Conservation (phyloP, 257 asterid genomes). For the Petunia axillaris region DNA sequence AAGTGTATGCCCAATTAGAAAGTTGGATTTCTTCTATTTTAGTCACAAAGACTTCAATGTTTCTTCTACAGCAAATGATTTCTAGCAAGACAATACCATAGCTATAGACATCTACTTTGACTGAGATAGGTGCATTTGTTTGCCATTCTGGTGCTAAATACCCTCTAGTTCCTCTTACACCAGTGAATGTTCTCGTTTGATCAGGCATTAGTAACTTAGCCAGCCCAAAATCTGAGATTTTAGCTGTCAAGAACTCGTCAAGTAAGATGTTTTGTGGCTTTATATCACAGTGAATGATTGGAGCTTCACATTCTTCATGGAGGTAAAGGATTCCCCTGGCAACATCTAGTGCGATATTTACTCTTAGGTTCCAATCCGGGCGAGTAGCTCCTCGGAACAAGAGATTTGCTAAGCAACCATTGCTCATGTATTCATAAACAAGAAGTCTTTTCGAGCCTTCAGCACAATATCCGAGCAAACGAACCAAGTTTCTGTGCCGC, state of each 20-base stretch:
- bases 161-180: slow-evolving; percentile 37
- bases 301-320: slow-evolving; percentile 40
- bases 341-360: slow-evolving; percentile 33
- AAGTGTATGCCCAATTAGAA: slow-evolving; percentile 33
- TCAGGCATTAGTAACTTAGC: slow-evolving; percentile 38
- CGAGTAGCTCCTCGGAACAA: slow-evolving; percentile 23
- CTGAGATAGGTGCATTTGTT: slow-evolving; percentile 25
- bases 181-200: slow-evolving; percentile 39
- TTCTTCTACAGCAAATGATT: slow-evolving; percentile 34
- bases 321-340: slow-evolving; percentile 39
- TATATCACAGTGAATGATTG: slow-evolving; percentile 38
- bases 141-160: slow-evolving; percentile 42
- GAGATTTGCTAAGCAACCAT: slow-evolving; percentile 34
- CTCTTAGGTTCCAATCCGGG: slow-evolving; percentile 29
- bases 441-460: slow-evolving; percentile 34
- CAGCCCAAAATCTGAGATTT: slow-evolving; percentile 37
- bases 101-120: slow-evolving; percentile 39
- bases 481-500: slow-evolving; percentile 37
- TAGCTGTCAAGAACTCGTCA: slow-evolving; percentile 32
- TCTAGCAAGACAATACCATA: slow-evolving; percentile 37
- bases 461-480: slow-evolving; percentile 35
- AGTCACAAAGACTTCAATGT: slow-evolving; percentile 21
- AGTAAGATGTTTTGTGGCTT: slow-evolving; percentile 38
- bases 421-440: slow-evolving; percentile 40
- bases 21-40: slow-evolving; percentile 33